Percentiles rank a stretch among this genome's conserved stretches.
Evolutionary conservation across 108 stramenopile genomes (phyloP).

Genomic region (Fistulifera pelliculosa): DNA sequence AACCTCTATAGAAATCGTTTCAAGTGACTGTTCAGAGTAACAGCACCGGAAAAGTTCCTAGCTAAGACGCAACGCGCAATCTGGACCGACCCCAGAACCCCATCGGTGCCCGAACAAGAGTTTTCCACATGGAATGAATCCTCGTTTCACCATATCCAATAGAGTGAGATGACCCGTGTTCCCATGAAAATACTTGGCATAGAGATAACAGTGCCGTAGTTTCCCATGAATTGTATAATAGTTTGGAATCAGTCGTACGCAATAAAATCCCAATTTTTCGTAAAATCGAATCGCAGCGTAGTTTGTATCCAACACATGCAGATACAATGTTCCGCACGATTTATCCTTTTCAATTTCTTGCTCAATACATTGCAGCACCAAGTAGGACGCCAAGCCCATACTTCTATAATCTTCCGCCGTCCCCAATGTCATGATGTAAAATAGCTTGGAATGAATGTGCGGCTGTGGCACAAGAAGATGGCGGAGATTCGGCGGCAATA

Average conservation of each 20-base stretch:
- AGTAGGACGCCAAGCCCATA: slow-evolving; percentile 46
- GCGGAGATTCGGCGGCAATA: slow-evolving; percentile 22
- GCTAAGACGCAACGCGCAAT: too few relatives aligned
- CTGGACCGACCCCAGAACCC: background rate
- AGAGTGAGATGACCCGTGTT: slow-evolving; percentile 7
- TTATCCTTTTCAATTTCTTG: slow-evolving; percentile 31
- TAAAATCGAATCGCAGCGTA: slow-evolving; percentile 73
- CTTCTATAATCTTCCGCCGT: slow-evolving; percentile 47
- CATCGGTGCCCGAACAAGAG: background rate
- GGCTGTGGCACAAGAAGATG: slow-evolving; percentile 35
- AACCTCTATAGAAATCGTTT: too few relatives aligned
- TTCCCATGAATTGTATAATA: slow-evolving; percentile 69
- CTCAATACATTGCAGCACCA: slow-evolving; percentile 42
- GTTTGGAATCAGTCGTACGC: slow-evolving; percentile 57
- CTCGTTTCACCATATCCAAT: background rate
- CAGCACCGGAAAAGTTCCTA: too few relatives aligned
- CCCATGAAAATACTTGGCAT: slow-evolving; percentile 75
- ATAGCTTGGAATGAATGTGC: slow-evolving; percentile 29
- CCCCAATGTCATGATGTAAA: slow-evolving; percentile 86
- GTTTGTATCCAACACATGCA: slow-evolving; percentile 77
- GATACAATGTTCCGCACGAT: slow-evolving; percentile 54
- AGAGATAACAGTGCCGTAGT: slow-evolving; percentile 62
- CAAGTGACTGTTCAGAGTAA: too few relatives aligned
- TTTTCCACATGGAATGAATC: background rate
- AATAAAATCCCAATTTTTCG: slow-evolving; percentile 63